Evolutionary conservation across 306 rosid species (phyloP).

Genomic region (Quercus rubra): DNA sequence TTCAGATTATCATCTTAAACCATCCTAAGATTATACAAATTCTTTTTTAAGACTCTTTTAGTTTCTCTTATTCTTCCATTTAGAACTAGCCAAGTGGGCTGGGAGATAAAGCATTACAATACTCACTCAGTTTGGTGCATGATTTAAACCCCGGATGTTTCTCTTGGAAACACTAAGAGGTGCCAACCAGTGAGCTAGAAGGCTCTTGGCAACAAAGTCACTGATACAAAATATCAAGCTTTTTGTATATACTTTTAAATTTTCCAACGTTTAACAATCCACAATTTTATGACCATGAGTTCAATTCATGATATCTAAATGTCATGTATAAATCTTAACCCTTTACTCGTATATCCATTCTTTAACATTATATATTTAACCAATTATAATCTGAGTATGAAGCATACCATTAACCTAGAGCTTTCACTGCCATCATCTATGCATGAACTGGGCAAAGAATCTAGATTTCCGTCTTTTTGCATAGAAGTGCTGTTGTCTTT

Average conservation of each 20-base stretch:
- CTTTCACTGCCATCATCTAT: conserved; percentile 21
- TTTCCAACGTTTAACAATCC: conserved; percentile 3
- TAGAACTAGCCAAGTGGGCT: no score
- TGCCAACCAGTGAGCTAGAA: no score
- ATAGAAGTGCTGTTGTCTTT: conserved; percentile 4
- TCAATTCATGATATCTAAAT: no score
- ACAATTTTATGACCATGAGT: not conserved
- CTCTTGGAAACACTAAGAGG: no score
- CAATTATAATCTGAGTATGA: conserved; percentile 3
- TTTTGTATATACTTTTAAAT: not conserved
- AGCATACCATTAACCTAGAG: conserved; percentile 40
- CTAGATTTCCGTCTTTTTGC: conserved; percentile 18
- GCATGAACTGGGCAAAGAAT: conserved; percentile 12
- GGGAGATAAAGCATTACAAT: no score
- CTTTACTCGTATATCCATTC: no score
- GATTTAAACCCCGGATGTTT: no score
- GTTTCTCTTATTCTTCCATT: not conserved
- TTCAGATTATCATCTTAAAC: not conserved
- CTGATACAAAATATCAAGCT: not conserved
- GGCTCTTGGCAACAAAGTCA: no score
- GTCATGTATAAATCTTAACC: no score
- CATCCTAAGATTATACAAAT: not conserved
- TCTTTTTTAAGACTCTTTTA: not conserved
- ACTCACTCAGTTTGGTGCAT: no score
- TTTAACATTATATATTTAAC: not conserved